Base-by-base conservation (phyloP, 805 yeast genomes). In the Debaryomyces tyrocola region DNA sequence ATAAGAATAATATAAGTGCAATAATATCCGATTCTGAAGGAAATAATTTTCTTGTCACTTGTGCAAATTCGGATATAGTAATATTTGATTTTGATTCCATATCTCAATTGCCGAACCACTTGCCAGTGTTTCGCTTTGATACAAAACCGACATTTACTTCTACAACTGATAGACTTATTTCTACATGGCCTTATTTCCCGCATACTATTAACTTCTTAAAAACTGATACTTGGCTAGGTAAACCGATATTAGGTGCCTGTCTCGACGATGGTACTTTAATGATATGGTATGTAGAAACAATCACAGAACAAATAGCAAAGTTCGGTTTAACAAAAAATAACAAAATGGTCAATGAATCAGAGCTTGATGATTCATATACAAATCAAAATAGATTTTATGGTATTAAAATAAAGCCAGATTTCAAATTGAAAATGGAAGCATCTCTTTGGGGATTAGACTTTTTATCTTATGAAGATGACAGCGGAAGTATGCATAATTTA, bases 401-500 rank as follows among this genome's bases (percentile, higher is more conserved):
- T 7, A 44, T 58, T 9, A 52, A 53, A 27, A 45, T 64, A 1
- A 48, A 53, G 5, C 58, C 71, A 2, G 66, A 59, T 17, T 55
- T 63, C 31, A 56, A 53, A 20, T 45, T 77, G 3, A 64, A 61
- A 28, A 53, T 76, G 40, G 64, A 64, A 5, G 62, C 76, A 1
- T 80, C 86, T 1, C 80, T 76, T 1, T 85, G 90, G 90, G 87
- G 88, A 0, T 53, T 81, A 15, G 87, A 82, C 54, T 61, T 77
- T 33, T 51, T 61, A n/a, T 40, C 55, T 2, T 56, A 56, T 21
- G 24, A 36, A 5, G 58, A 52, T 18, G 15, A 37, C 4, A 8
- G 39, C 5, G 61, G 58, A 8, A 56, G 53, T 3, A 24, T 50
- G 38, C 67, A 60, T 33, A 57, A 69, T 44, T 44, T 78, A 36